phyloP scores from a whole-genome alignment of 768 basidiomycete species.

The Gyrodon lividus region DNA sequence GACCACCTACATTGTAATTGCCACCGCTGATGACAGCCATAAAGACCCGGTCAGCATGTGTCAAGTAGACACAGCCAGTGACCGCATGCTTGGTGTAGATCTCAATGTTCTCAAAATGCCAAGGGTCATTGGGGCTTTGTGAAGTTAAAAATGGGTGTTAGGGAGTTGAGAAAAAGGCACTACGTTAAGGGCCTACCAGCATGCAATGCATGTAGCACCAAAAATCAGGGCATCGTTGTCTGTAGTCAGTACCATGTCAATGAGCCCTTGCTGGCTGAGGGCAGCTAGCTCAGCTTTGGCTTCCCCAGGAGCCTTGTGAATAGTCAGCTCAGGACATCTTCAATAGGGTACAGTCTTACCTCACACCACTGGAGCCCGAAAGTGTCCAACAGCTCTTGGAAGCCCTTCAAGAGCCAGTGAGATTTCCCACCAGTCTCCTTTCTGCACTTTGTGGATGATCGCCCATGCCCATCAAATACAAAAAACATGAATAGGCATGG shows the following conservation, averaged over 20 bases:
- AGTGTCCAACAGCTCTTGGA: too few species aligned
- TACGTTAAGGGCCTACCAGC: not conserved
- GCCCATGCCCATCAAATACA: slow-evolving; percentile 36
- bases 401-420: too few species aligned
- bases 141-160: not conserved
- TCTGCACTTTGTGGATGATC: too few species aligned
- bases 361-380: slow-evolving; percentile 14
- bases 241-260: not conserved
- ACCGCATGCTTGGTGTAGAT: not conserved
- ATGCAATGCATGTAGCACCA: not conserved
- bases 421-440: too few species aligned
- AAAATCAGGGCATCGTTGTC: slow-evolving; percentile 4
- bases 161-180: not conserved
- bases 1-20: not conserved
- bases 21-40: not conserved
- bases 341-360: slow-evolving; percentile 7
- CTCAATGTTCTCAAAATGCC: not conserved
- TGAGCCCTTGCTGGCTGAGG: not conserved
- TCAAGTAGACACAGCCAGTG: not conserved
- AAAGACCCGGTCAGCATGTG: not conserved
- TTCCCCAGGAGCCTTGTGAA: slow-evolving; percentile 2
- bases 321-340: not conserved
- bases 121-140: not conserved
- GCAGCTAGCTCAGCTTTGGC: slow-evolving; percentile 3
- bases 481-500: slow-evolving; percentile 42